Percentiles rank a stretch among this genome's conserved stretches.
Evolutionary conservation across 208 protist genomes (phyloP).

Genomic region (Trypanosomatidae sp.): DNA sequence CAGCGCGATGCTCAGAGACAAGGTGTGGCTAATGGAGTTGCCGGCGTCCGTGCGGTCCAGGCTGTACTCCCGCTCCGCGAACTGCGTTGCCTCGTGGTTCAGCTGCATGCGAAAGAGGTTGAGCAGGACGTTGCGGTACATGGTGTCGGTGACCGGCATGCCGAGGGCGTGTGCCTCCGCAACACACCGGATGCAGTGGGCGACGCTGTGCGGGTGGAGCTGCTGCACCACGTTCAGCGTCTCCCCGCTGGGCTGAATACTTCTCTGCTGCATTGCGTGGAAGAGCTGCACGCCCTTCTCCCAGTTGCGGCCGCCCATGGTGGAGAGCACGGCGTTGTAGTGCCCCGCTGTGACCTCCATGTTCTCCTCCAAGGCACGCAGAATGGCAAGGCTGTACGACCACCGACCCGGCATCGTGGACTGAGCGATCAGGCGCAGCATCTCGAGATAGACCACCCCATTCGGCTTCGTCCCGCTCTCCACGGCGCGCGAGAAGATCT

Average conservation of each 20-base stretch:
- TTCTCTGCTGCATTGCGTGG: slow-evolving; percentile 65
- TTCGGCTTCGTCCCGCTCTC: slow-evolving; percentile 50
- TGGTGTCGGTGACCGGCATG: slow-evolving; percentile 78
- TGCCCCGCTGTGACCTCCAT: slow-evolving; percentile 79
- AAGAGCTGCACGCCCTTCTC: slow-evolving; percentile 66
- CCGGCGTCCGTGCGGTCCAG: slow-evolving; percentile 41
- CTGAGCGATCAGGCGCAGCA: slow-evolving; percentile 67
- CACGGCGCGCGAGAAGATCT: slow-evolving; percentile 62
- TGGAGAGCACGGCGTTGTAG: slow-evolving; percentile 80
- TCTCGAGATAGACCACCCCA: slow-evolving; percentile 78
- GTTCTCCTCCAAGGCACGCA: slow-evolving; percentile 51
- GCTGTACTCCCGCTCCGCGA: slow-evolving; percentile 64
- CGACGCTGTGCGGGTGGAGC: slow-evolving; percentile 48
- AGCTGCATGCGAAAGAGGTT: slow-evolving; percentile 62
- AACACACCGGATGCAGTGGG: slow-evolving; percentile 71
- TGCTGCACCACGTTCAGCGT: slow-evolving; percentile 66
- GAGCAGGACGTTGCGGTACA: slow-evolving; percentile 73
- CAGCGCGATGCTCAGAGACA: slow-evolving; percentile 64
- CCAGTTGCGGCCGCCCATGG: slow-evolving; percentile 58
- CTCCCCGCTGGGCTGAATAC: slow-evolving; percentile 73
- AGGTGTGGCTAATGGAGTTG: slow-evolving; percentile 52
- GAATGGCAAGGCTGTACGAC: slow-evolving; percentile 58
- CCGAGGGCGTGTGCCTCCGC: slow-evolving; percentile 70
- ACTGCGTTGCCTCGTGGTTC: slow-evolving; percentile 79
- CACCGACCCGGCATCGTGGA: slow-evolving; percentile 38